Evolutionary conservation across 345 rosid genomes (phyloP).

Genomic region (Citrus australasica): DNA sequence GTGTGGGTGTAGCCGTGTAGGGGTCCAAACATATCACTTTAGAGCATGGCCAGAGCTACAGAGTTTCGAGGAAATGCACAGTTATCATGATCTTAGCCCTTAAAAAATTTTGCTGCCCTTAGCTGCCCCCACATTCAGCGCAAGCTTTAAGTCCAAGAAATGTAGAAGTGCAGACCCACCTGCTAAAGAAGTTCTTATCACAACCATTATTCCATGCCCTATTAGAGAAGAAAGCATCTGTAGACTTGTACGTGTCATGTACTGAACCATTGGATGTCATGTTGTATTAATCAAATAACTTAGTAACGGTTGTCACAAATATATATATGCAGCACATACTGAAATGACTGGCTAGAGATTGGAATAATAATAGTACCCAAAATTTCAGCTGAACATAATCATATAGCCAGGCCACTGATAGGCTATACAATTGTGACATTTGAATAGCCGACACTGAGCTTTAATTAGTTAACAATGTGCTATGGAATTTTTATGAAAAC

Average conservation of each 20-base stretch:
- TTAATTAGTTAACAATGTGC: constrained; percentile 23
- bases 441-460: constrained; percentile 24
- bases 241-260: background rate
- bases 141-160: constrained; percentile 25
- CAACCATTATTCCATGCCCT: constrained; percentile 18
- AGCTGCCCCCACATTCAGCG: constrained; percentile 14
- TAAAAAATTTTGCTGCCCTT: background rate
- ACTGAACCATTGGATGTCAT: background rate
- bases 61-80: constrained; percentile 11
- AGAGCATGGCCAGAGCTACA: constrained; percentile 15
- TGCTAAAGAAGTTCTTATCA: constrained; percentile 12
- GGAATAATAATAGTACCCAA: constrained; percentile 1
- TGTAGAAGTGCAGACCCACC: constrained; percentile 27
- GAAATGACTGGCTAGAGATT: constrained; percentile 10
- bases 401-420: constrained; percentile 14
- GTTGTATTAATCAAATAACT: background rate
- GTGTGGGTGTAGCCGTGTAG: background rate
- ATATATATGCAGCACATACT: background rate
- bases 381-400: constrained; percentile 17
- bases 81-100: constrained; percentile 15
- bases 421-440: constrained; percentile 2
- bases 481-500: constrained; percentile 15
- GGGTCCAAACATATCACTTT: constrained; percentile 29
- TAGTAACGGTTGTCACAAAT: background rate
- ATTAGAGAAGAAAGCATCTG: constrained; percentile 10